Percentiles rank a stretch among this genome's conserved stretches.
Evolutionary conservation across 176 grass and related monocot genomes (phyloP).

Genomic region (Oryza glumipatula): DNA sequence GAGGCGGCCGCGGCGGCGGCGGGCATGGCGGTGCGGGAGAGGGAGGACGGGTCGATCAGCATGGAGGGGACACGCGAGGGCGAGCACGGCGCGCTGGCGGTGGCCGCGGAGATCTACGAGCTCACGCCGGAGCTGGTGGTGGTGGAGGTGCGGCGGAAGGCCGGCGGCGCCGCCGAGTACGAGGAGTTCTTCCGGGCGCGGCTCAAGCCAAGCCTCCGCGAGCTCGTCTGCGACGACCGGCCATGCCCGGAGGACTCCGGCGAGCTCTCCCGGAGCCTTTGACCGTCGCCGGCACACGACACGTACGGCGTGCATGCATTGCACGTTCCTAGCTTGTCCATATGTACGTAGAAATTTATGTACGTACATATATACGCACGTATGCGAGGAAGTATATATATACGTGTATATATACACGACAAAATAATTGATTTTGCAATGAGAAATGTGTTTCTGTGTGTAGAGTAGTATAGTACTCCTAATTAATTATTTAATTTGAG

Average conservation of each 20-base stretch:
- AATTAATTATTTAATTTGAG: not conserved
- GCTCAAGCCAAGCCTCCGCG: slow-evolving; percentile 62
- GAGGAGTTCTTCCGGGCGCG: slow-evolving; percentile 74
- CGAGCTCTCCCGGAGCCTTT: slow-evolving; percentile 36
- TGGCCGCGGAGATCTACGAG: slow-evolving; percentile 83
- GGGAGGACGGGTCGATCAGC: slow-evolving; percentile 61
- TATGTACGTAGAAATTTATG: slow-evolving; percentile 8
- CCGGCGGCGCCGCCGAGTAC: slow-evolving; percentile 83
- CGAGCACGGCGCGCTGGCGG: slow-evolving; percentile 79
- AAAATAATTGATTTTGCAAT: slow-evolving; percentile 21
- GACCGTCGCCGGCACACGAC: not conserved
- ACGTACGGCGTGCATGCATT: not conserved
- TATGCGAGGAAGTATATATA: not conserved
- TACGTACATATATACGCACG: not conserved
- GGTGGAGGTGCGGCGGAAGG: slow-evolving; percentile 80
- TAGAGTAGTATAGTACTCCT: not conserved
- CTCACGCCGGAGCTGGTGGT: slow-evolving; percentile 79
- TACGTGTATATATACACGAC: not conserved
- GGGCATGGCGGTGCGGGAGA: slow-evolving; percentile 57
- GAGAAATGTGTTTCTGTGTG: not conserved
- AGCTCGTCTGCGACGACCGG: slow-evolving; percentile 48
- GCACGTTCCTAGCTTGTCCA: not conserved
- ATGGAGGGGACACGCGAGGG: slow-evolving; percentile 94
- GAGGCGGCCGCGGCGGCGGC: slow-evolving; percentile 57
- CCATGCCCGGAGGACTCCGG: not conserved